Conservation (phyloP, 257 asterid species). For the Verbascum thapsus region DNA sequence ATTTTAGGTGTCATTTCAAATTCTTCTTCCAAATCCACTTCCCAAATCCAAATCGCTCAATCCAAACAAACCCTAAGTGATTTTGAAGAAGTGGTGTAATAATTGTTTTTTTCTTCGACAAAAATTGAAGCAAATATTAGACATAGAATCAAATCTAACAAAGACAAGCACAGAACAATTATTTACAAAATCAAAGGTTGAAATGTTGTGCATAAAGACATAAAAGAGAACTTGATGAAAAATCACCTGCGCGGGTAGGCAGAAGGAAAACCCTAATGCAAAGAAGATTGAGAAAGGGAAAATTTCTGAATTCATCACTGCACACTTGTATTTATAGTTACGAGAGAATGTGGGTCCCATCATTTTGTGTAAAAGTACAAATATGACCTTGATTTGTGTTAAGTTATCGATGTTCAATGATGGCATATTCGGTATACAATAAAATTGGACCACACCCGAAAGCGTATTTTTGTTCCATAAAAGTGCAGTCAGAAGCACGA, state of each 20-base stretch:
- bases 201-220: neutral
- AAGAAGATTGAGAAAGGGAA: conserved; percentile 13
- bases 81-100: neutral
- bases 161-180: neutral
- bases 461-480: neutral
- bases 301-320: neutral
- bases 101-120: no score
- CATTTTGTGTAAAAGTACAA: conserved; percentile 2
- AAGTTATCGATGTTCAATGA: neutral
- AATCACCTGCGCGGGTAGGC: conserved; percentile 21
- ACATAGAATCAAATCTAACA: neutral
- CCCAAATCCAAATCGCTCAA: no score
- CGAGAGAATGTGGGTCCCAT: neutral
- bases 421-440: conserved; percentile 5
- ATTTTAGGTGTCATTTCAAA: no score
- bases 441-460: neutral
- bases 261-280: neutral
- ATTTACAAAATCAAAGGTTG: neutral
- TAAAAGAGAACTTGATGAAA: neutral
- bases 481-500: neutral
- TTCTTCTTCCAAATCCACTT: no score
- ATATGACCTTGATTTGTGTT: conserved; percentile 6
- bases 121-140: neutral
- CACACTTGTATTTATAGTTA: neutral
- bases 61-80: no score